These are phyloP conservation scores for Tolypocladium amazonense DNA, from an alignment of 2,329 filamentous ascomycete species.

Conservation along the genomic window DNA sequence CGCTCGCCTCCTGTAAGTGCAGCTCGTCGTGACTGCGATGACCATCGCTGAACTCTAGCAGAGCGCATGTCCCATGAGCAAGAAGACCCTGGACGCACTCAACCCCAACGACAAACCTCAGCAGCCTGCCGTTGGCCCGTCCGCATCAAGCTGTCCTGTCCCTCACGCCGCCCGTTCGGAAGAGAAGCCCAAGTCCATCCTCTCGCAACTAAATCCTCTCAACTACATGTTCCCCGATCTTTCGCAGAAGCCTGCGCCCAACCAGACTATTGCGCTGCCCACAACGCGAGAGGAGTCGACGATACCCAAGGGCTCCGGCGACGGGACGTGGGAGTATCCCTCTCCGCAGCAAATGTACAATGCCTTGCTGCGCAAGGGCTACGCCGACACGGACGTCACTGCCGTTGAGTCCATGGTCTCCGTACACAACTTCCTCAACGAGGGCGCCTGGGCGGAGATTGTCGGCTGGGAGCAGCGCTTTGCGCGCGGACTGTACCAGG, in stretches of 20 bases:
- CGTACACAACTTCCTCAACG: constrained; percentile 96
- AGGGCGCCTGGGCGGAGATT: constrained; percentile 94
- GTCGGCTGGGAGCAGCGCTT: constrained; percentile 89
- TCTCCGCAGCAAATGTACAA: constrained; percentile 99
- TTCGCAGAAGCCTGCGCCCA: constrained; percentile 64
- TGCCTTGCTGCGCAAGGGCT: constrained; percentile 88
- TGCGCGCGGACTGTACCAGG: constrained; percentile 56
- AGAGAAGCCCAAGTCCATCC: constrained; percentile 31
- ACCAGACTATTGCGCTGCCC: constrained; percentile 65
- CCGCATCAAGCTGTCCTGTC: constrained; percentile 33
- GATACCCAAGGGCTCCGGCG: constrained; percentile 75
- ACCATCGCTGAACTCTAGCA: constrained; percentile 18
- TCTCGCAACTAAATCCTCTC: constrained; percentile 54
- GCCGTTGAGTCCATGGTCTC: constrained; percentile 96
- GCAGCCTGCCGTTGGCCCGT: constrained; percentile 8
- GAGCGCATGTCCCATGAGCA: constrained; percentile 49
- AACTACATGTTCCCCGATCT: constrained; percentile 94
- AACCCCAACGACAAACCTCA: constrained; percentile 17
- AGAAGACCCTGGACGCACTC: constrained; percentile 38
- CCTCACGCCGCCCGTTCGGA: constrained; percentile 25
- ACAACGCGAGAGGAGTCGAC: constrained; percentile 75
- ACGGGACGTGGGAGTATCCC: constrained; percentile 91
- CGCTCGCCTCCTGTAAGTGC: constrained; percentile 16
- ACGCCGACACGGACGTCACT: constrained; percentile 85
- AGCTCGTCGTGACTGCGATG: constrained; percentile 8